These are phyloP conservation scores for Melastoma malabathricum DNA, from an alignment of 345 rosid species.

Conservation along the genomic window DNA sequence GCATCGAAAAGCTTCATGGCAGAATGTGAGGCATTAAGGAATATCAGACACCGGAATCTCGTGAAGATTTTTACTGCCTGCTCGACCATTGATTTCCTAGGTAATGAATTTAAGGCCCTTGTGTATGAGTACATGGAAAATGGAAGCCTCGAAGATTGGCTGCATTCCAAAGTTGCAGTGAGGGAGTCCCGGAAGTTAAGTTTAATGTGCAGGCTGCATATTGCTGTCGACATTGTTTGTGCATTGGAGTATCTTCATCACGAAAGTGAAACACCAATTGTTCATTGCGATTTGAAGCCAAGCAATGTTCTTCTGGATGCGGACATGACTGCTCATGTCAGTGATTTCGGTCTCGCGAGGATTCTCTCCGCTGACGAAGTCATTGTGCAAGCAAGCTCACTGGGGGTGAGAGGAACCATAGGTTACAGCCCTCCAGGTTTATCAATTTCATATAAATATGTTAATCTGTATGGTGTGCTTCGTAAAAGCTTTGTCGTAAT, in stretches of 20 bases:
- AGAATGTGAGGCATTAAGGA: too few species aligned
- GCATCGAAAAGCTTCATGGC: too few species aligned
- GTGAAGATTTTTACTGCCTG: conserved; percentile 8
- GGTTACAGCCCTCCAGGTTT: conserved; percentile 14
- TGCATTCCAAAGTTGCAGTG: not conserved
- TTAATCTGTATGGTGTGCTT: too few species aligned
- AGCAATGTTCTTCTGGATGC: conserved; percentile 10
- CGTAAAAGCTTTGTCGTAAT: too few species aligned
- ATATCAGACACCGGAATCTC: conserved; percentile 10
- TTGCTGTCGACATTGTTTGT: conserved; percentile 10
- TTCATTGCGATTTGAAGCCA: conserved; percentile 19
- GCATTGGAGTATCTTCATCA: conserved; percentile 14
- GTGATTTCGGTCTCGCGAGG: conserved; percentile 12
- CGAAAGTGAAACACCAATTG: conserved; percentile 1
- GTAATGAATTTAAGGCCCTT: conserved; percentile 13
- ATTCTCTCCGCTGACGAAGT: not conserved
- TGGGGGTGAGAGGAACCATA: conserved; percentile 5
- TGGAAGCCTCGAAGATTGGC: conserved; percentile 14
- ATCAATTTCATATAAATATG: too few species aligned
- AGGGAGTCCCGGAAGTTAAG: not conserved
- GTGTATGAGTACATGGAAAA: conserved; percentile 11
- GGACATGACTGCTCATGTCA: conserved; percentile 7
- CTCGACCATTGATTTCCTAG: conserved; percentile 8
- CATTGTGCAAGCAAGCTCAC: not conserved
- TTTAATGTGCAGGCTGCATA: conserved; percentile 6